These are phyloP conservation scores for Knufia fluminis DNA, from an alignment of 2,329 filamentous ascomycete genomes.

Conservation along the genomic window DNA sequence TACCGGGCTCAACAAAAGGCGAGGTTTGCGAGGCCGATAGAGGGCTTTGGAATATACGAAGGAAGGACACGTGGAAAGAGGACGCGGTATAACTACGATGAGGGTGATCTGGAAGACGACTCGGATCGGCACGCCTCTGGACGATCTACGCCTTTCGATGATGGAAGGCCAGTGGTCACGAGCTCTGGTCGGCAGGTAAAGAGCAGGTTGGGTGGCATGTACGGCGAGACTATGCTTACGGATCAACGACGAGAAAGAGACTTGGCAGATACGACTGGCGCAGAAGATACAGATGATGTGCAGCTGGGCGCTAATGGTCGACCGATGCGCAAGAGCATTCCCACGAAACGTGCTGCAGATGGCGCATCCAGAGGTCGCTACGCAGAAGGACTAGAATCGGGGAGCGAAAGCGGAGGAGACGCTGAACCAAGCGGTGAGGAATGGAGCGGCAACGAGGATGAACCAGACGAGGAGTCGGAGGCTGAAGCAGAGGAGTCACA, in stretches of 20 bases:
- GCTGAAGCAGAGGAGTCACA: conserved; percentile 70
- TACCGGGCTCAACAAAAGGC: conserved; percentile 81
- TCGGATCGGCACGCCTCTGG: conserved; percentile 59
- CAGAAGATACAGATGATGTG: conserved; percentile 27
- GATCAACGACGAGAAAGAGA: conserved; percentile 39
- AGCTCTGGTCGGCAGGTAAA: conserved; percentile 77
- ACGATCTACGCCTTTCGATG: conserved; percentile 62
- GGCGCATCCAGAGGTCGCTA: conserved; percentile 22
- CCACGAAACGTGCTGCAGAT: conserved; percentile 12
- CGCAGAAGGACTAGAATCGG: conserved; percentile 36
- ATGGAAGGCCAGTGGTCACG: conserved; percentile 55
- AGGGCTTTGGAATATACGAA: conserved; percentile 88
- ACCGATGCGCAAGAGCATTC: conserved; percentile 28
- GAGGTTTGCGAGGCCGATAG: conserved; percentile 76
- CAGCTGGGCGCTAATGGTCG: conserved; percentile 29
- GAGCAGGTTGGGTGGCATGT: conserved; percentile 43
- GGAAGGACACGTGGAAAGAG: conserved; percentile 92
- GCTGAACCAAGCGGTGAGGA: conserved; percentile 57
- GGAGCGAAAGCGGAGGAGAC: conserved; percentile 51
- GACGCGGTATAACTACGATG: conserved; percentile 87
- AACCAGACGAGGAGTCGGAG: conserved; percentile 43
- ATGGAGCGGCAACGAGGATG: conserved; percentile 26
- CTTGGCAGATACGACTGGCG: no score
- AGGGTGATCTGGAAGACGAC: conserved; percentile 65
- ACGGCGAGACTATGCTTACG: conserved; percentile 48